Base-by-base conservation (phyloP, 2,329 filamentous ascomycete species). In the Gaeumannomyces sp. region DNA sequence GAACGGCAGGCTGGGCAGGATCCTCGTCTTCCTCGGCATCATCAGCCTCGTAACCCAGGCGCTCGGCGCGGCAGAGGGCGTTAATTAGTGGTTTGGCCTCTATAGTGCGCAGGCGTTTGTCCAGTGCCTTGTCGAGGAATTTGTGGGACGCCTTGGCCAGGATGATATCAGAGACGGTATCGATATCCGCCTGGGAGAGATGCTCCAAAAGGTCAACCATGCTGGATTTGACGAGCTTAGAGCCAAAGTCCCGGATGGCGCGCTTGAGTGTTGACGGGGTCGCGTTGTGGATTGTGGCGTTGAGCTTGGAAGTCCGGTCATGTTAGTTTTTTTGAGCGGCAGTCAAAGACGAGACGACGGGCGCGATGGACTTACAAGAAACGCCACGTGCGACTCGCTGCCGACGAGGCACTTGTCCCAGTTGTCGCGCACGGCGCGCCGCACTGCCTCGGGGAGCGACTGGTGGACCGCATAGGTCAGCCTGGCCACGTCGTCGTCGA, bases 81-180 rank as follows among this genome's bases (percentile, higher is more conserved):
- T 86, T 85, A 64, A 87, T 81, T 3, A 87, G 77, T 19, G 80
- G 77, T 31, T 82, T 79, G 1, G 83, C 83, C 13, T 79, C 78
- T 63, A 87, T 86, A 1, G 81, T 84, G 60, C 77, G 76, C 4
- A 87, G 75, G 0, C 84, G 81, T 64, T 73, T 76, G 25, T 81
- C 79, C n/a, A 87, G 70, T 4, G 79, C 82, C 64, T 76, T 78
- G 69, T 86, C 84, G 1, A 86, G 76, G 64, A 87, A 85, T 1
- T 68, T 65, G 38, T 80, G 73, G 67, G 82, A 83, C 19, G 77
- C 79, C 63, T 79, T 82, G 61, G 73, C 67, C 7, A 86, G 71
- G 33, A 86, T 77, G 1, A 70, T 38, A 31, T 79, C 73, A 3
- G 76, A 74, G 22, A 84, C 69, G 2, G 77, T 74, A 66, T 86